Evolutionary conservation across 306 rosid genomes (phyloP), one percentile per base, ranked within the genome.

Genomic region (Sicyos baderoa): DNA sequence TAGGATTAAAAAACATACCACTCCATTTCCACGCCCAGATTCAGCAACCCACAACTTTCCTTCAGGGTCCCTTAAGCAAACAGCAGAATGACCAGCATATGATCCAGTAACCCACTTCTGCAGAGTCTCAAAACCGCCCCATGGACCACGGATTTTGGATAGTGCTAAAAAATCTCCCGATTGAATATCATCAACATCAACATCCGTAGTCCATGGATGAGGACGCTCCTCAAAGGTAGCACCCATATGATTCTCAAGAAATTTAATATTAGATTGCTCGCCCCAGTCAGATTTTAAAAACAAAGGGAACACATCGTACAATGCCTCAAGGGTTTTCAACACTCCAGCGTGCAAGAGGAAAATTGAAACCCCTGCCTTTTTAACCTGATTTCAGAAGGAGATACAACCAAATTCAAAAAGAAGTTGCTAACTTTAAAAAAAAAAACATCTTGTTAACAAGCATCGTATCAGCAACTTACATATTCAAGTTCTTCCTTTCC

Each of bases 71-170:
- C 77, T 94, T 69, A 94, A 86, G 82, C 86, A 94, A 84, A 94
- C 96, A 58, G 97, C 99, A 69, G 89, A 67, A 68, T 94, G 99
- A 69, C 99, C 99, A 52, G 95, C 97, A 75, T 86, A 94, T 61
- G 99, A 72, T 61, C 97, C 99, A 82, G 86, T 90, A 62, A 90
- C 99, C 97, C 99, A 94, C 82, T 90, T 94, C 83, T 90, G 96
- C 42, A 90, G 79, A 77, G 89, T 84, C 84, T 94, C 99, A 61
- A 94, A 94, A 69, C 89, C 99, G 77, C 99, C 99, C 99, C 99
- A 94, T 12, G 95, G 84, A 22, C 99, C 97, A 45, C 97, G 97
- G 58, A 94, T 86, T 86, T 94, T 94, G 11, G 99, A 94, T 81
- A 94, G 68, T 5, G 91, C 99, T 27, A 94, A 91, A 86, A 94